phyloP scores from a whole-genome alignment of 2,329 filamentous ascomycete species.

The Sarocladiaceae sp. region DNA sequence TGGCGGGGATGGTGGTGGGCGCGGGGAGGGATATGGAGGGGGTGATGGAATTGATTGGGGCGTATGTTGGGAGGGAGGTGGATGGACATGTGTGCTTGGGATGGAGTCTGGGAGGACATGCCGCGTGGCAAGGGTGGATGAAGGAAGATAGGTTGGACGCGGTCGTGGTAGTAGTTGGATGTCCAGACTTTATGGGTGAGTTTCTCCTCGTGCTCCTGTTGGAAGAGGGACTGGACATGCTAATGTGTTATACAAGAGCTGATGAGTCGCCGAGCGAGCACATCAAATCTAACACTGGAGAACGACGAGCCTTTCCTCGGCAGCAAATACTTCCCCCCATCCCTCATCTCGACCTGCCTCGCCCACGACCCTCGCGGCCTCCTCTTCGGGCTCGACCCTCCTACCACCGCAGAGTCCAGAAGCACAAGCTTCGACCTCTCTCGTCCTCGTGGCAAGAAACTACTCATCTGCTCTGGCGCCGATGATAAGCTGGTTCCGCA shows the following conservation, averaged over 20 bases:
- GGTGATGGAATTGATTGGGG: constrained; percentile 71
- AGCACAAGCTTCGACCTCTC: background rate
- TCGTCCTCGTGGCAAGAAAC: constrained; percentile 46
- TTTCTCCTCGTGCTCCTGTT: constrained; percentile 12
- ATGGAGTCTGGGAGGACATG: constrained; percentile 80
- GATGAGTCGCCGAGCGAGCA: constrained; percentile 70
- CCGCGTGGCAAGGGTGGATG: constrained; percentile 77
- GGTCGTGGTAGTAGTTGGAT: constrained; percentile 76
- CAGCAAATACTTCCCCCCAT: constrained; percentile 67
- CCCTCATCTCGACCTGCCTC: constrained; percentile 57
- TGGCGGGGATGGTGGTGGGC: constrained; percentile 72
- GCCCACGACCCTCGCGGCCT: constrained; percentile 70
- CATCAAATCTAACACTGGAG: constrained; percentile 43
- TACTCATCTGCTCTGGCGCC: constrained; percentile 59
- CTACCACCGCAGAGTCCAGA: constrained; percentile 20
- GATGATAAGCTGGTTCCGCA: constrained; percentile 71
- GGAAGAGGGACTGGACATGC: background rate
- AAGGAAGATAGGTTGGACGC: constrained; percentile 73
- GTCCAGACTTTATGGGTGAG: constrained; percentile 74
- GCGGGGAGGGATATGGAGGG: constrained; percentile 69
- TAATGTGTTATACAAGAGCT: constrained; percentile 37
- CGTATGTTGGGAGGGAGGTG: constrained; percentile 52
- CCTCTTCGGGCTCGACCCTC: constrained; percentile 49
- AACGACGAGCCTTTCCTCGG: constrained; percentile 64
- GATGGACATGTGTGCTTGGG: constrained; percentile 71